Evolutionary conservation across 768 basidiomycete genomes (phyloP).

Genomic region (Podaxis mareebaensis): DNA sequence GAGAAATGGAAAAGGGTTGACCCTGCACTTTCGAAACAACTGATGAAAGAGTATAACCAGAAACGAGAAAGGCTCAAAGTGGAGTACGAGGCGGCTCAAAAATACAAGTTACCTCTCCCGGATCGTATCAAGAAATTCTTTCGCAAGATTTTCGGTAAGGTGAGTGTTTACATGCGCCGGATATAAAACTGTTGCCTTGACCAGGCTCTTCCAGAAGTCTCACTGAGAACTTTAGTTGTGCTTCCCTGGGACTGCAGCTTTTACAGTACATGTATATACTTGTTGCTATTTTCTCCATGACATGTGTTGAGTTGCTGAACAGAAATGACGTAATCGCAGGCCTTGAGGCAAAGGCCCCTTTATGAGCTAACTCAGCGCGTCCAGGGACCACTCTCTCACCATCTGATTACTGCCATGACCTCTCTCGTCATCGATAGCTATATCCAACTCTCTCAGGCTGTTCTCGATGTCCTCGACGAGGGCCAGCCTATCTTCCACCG

Average conservation of each 20-base stretch:
- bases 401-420: constrained; percentile 7
- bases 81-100: background rate
- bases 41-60: background rate
- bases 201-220: too few species aligned
- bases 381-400: background rate
- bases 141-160: background rate
- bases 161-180: background rate
- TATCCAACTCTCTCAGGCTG: constrained; percentile 12
- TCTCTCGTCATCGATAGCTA: constrained; percentile 16
- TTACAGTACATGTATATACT: too few species aligned
- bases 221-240: too few species aligned
- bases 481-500: constrained; percentile 15
- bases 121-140: background rate
- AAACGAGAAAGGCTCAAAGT: background rate
- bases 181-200: too few species aligned
- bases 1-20: background rate
- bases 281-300: too few species aligned
- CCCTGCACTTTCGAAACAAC: background rate
- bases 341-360: background rate
- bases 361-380: background rate
- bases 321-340: background rate
- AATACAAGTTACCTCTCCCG: background rate
- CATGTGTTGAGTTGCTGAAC: too few species aligned
- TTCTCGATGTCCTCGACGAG: constrained; percentile 15
- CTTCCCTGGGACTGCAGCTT: too few species aligned